Conservation (phyloP, 169 alveolate species). For the Babesia microti region DNA sequence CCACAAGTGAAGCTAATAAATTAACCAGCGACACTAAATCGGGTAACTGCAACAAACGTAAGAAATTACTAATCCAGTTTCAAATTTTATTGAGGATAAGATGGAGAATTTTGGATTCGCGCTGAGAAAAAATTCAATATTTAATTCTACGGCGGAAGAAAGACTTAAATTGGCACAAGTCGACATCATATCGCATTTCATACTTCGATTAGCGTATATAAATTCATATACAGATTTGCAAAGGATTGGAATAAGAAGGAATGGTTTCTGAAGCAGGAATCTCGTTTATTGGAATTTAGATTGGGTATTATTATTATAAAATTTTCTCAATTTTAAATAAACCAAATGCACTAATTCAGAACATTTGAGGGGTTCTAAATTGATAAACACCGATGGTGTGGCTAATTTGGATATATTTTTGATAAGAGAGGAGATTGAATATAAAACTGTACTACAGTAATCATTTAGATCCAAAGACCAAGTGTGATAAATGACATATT, state of each 20-base stretch:
- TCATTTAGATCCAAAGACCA: neutral
- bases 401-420: conserved; percentile 53
- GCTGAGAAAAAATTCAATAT: conserved; percentile 45
- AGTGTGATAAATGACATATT: conserved; percentile 9
- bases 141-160: conserved; percentile 43
- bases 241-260: conserved; percentile 64
- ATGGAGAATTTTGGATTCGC: conserved; percentile 55
- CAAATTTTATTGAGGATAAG: conserved; percentile 28
- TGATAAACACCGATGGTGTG: conserved; percentile 48
- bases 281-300: conserved; percentile 52
- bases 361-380: conserved; percentile 37
- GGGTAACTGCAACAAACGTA: neutral
- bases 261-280: conserved; percentile 70
- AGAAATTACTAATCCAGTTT: conserved; percentile 17
- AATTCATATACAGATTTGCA: conserved; percentile 30
- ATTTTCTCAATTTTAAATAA: too few relatives aligned
- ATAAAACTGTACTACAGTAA: conserved; percentile 37
- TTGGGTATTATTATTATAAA: conserved; percentile 33
- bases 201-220: conserved; percentile 60
- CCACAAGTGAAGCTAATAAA: conserved; percentile 8
- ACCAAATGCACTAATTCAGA: conserved; percentile 36
- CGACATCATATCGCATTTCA: conserved; percentile 59
- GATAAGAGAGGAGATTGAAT: conserved; percentile 46
- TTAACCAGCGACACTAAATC: conserved; percentile 7
- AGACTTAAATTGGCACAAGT: conserved; percentile 50